phyloP scores from a whole-genome alignment of 2,329 filamentous ascomycete genomes.

The Curvularia verruculosa region DNA sequence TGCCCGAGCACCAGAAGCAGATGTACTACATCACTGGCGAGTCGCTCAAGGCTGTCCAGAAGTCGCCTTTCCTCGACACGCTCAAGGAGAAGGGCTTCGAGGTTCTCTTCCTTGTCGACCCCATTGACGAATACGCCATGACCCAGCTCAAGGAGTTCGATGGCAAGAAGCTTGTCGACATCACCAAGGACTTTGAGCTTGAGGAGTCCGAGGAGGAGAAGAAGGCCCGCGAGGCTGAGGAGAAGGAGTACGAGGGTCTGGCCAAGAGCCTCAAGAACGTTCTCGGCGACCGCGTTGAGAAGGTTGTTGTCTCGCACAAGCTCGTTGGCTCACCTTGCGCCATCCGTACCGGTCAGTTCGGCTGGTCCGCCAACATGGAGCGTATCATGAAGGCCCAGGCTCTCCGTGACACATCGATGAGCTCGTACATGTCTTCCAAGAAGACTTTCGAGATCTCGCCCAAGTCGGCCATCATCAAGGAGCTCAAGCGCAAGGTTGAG shows the following conservation, averaged over 20 bases:
- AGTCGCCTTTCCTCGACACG: slow-evolving; percentile 98
- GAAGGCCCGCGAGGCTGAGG: slow-evolving; percentile 89
- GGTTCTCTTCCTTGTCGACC: slow-evolving; percentile 98
- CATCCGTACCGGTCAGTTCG: slow-evolving; percentile 99
- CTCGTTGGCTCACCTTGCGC: slow-evolving; percentile 91
- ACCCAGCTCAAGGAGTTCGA: slow-evolving; percentile 99
- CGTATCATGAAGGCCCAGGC: slow-evolving; percentile 99
- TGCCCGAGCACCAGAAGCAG: slow-evolving; percentile 99
- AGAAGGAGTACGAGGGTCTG: slow-evolving; percentile 96
- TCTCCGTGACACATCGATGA: slow-evolving; percentile 99
- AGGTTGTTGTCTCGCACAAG: slow-evolving; percentile 99
- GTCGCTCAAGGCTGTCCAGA: slow-evolving; percentile 96
- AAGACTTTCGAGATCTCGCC: slow-evolving; percentile 99
- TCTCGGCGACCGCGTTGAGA: slow-evolving; percentile 99
- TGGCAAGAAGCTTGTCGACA: slow-evolving; percentile 99
- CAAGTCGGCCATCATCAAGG: slow-evolving; percentile 95
- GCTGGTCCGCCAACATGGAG: slow-evolving; percentile 99
- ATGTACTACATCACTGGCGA: slow-evolving; percentile 99
- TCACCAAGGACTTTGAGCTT: slow-evolving; percentile 99
- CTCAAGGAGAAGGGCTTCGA: slow-evolving; percentile 99
- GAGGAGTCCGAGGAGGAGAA: slow-evolving; percentile 99
- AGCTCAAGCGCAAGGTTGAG: slow-evolving; percentile 99
- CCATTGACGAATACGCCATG: slow-evolving; percentile 99
- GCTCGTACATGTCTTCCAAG: slow-evolving; percentile 99
- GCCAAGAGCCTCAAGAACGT: slow-evolving; percentile 99